These are phyloP conservation scores for Echeveria elegans DNA, from an alignment of 164 flowering plant genomes.

Conservation along the genomic window DNA sequence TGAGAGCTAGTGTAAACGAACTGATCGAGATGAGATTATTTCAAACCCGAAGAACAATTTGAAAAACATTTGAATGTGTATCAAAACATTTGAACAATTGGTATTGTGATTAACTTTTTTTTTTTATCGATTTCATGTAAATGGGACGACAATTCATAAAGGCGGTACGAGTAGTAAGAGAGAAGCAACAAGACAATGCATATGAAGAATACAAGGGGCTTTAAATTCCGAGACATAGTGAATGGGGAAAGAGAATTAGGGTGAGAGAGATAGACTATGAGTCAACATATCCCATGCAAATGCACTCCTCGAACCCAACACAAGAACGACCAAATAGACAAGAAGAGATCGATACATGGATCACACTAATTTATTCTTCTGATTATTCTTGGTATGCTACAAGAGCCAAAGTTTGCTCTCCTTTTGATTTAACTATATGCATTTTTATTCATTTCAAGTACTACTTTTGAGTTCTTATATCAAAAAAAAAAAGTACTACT, in stretches of 20 bases:
- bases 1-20: too few relatives aligned
- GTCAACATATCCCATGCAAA: conserved; percentile 2
- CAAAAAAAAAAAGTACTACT: neutral
- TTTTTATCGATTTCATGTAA: neutral
- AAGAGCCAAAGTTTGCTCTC: neutral
- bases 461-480: too few relatives aligned
- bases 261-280: neutral
- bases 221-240: neutral
- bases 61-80: neutral
- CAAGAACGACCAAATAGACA: neutral
- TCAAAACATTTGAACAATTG: too few relatives aligned
- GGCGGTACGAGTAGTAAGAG: neutral
- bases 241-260: neutral
- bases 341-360: neutral
- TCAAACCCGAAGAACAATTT: too few relatives aligned
- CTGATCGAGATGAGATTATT: too few relatives aligned
- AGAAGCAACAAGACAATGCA: conserved; percentile 2
- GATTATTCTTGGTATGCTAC: neutral
- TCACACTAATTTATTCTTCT: neutral
- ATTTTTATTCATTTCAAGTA: neutral
- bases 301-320: neutral
- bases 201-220: neutral
- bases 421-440: neutral
- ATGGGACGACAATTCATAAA: neutral
- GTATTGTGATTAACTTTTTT: neutral